Conservation (phyloP, 169 alveolate genomes). For the Cryptosporidium tyzzeri region DNA sequence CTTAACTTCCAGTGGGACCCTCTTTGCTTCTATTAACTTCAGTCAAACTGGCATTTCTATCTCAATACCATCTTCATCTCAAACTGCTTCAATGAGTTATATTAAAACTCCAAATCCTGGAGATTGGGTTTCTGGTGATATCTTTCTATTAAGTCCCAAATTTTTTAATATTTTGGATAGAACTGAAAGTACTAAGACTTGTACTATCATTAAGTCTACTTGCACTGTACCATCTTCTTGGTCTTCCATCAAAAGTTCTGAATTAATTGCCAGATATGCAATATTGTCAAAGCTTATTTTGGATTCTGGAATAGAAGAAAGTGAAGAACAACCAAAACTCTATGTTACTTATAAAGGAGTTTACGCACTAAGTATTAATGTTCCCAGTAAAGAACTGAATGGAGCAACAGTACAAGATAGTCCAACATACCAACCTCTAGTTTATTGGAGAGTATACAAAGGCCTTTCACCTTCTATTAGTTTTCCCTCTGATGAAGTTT, state of each 20-base stretch:
- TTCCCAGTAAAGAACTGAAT: slow-evolving; percentile 11
- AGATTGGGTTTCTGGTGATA: slow-evolving; percentile 63
- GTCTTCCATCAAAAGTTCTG: not conserved
- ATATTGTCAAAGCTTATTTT: slow-evolving; percentile 13
- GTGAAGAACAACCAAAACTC: slow-evolving; percentile 15
- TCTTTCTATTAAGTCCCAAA: slow-evolving; percentile 39
- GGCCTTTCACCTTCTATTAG: slow-evolving; percentile 46
- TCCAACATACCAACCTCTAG: slow-evolving; percentile 60
- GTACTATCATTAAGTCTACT: slow-evolving; percentile 20
- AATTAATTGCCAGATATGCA: slow-evolving; percentile 35
- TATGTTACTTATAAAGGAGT: slow-evolving; percentile 46
- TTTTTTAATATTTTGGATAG: not conserved
- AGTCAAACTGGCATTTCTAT: slow-evolving; percentile 44
- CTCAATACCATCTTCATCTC: slow-evolving; percentile 9
- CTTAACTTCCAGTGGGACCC: slow-evolving; percentile 10
- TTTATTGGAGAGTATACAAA: slow-evolving; percentile 20
- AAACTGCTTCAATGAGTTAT: slow-evolving; percentile 22
- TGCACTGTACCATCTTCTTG: slow-evolving; percentile 32
- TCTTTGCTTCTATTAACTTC: slow-evolving; percentile 21
- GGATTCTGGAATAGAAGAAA: slow-evolving; percentile 26
- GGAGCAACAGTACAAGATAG: slow-evolving; percentile 48
- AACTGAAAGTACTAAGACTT: not conserved
- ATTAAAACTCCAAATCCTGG: slow-evolving; percentile 15
- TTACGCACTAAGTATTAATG: not conserved
- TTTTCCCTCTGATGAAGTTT: not conserved